These are phyloP conservation scores for Fragaria iinumae DNA, from an alignment of 306 rosid species.

Conservation along the genomic window DNA sequence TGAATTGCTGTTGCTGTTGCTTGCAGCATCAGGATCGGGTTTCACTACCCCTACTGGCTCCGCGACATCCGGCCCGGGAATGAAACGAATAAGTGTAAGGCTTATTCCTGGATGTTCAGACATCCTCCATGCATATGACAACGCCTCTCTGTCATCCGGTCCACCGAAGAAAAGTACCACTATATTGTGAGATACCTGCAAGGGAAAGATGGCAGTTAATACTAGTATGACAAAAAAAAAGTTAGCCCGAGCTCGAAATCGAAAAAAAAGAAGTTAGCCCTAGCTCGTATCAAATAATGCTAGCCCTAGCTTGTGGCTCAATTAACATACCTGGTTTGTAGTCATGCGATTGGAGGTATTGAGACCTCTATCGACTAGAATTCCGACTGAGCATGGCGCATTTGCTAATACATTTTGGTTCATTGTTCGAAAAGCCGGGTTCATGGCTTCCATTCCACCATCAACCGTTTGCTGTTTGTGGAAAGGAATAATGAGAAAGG, in stretches of 20 bases:
- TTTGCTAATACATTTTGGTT: slow-evolving; percentile 70
- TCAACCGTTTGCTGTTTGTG: slow-evolving; percentile 95
- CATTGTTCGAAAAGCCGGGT: slow-evolving; percentile 56
- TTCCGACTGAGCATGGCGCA: slow-evolving; percentile 87
- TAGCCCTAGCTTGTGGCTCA: neutral
- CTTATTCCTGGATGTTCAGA: slow-evolving; percentile 55
- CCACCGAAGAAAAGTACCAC: slow-evolving; percentile 79
- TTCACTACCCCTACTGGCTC: slow-evolving; percentile 13
- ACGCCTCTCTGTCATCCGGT: slow-evolving; percentile 87
- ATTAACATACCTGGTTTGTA: slow-evolving; percentile 32
- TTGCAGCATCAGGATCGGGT: neutral
- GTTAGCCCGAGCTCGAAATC: too few relatives aligned
- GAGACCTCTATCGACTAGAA: slow-evolving; percentile 77
- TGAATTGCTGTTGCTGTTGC: neutral
- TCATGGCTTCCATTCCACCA: slow-evolving; percentile 90
- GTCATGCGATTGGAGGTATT: slow-evolving; percentile 51
- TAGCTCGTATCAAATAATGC: neutral
- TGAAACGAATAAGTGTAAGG: slow-evolving; percentile 58
- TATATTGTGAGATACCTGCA: slow-evolving; percentile 40
- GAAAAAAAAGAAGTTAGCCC: too few relatives aligned
- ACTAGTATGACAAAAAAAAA: too few relatives aligned
- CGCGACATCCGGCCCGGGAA: slow-evolving; percentile 32
- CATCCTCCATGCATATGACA: slow-evolving; percentile 84
- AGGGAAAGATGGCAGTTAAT: neutral
- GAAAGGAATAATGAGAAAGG: slow-evolving; percentile 73